These are phyloP conservation scores for Homolaphlyctis polyrhiza DNA, from an alignment of 371 early-diverging fungal genomes.

Conservation along the genomic window DNA sequence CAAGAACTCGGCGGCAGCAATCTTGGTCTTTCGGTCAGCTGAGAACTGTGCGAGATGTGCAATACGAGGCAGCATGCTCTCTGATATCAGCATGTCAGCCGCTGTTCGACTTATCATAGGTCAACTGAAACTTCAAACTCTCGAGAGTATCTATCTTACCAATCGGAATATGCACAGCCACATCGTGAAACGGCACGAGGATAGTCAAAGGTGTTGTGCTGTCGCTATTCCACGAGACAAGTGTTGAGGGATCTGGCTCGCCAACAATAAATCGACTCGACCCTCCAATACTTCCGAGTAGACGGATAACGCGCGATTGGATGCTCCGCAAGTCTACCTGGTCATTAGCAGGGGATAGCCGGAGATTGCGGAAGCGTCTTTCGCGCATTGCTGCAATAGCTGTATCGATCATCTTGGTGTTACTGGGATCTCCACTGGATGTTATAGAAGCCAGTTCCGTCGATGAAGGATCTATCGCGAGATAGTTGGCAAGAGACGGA, in stretches of 20 bases:
- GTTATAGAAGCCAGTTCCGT: not conserved
- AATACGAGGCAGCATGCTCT: conserved; percentile 70
- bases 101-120: too few relatives aligned
- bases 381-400: conserved; percentile 8
- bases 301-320: conserved; percentile 56
- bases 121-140: too few relatives aligned
- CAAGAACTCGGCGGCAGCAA: conserved; percentile 71
- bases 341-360: not conserved
- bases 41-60: conserved; percentile 70
- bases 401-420: conserved; percentile 4
- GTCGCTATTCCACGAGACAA: conserved; percentile 28
- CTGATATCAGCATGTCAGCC: too few relatives aligned
- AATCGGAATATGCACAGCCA: conserved; percentile 54
- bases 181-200: conserved; percentile 63
- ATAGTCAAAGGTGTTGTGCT: conserved; percentile 35
- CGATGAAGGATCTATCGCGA: conserved; percentile 21
- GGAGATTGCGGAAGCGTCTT: conserved; percentile 12
- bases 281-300: conserved; percentile 65
- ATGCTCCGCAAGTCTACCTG: conserved; percentile 27
- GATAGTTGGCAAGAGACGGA: conserved; percentile 64
- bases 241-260: not conserved
- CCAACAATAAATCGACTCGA: conserved; percentile 50
- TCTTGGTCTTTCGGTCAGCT: conserved; percentile 67
- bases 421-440: not conserved
- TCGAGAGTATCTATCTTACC: conserved; percentile 49